Conservation (phyloP, 805 yeast species). For the Candida nemodendra region DNA sequence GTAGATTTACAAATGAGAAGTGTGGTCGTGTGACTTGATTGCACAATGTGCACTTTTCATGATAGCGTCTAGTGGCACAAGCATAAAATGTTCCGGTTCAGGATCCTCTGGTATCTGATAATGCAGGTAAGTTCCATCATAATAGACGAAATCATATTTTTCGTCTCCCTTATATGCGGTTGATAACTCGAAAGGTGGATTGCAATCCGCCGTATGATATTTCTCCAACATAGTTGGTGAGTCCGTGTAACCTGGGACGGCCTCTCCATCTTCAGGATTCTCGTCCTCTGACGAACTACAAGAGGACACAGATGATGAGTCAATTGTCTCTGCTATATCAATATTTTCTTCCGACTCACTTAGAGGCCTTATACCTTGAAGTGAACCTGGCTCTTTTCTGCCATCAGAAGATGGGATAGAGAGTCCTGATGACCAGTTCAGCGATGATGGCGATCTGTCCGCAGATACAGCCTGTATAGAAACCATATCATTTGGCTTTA, state of each 20-base stretch:
- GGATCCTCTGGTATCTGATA: background rate
- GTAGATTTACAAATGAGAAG: conserved; percentile 1
- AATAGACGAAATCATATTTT: background rate
- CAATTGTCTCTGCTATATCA: background rate
- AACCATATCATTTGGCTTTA: too few relatives aligned
- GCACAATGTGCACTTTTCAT: conserved; percentile 13
- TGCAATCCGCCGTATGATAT: too few relatives aligned
- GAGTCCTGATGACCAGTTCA: too few relatives aligned
- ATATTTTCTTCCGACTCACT: background rate
- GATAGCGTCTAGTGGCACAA: conserved; percentile 20
- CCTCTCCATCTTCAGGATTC: too few relatives aligned
- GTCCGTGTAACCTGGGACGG: too few relatives aligned
- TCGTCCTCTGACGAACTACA: too few relatives aligned
- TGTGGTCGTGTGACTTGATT: conserved; percentile 16
- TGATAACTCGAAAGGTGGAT: too few relatives aligned
- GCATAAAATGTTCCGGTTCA: conserved; percentile 19
- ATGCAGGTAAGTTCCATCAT: background rate
- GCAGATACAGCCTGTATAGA: background rate
- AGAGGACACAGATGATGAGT: too few relatives aligned
- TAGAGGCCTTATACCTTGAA: background rate
- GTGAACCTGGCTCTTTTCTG: background rate
- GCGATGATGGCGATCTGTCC: too few relatives aligned
- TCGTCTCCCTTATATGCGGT: too few relatives aligned
- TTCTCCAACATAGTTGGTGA: too few relatives aligned
- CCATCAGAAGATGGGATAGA: background rate